Evolutionary conservation across 768 basidiomycete genomes (phyloP), one percentile per base, ranked within the genome.

Genomic region (Asterophora lycoperdoides): DNA sequence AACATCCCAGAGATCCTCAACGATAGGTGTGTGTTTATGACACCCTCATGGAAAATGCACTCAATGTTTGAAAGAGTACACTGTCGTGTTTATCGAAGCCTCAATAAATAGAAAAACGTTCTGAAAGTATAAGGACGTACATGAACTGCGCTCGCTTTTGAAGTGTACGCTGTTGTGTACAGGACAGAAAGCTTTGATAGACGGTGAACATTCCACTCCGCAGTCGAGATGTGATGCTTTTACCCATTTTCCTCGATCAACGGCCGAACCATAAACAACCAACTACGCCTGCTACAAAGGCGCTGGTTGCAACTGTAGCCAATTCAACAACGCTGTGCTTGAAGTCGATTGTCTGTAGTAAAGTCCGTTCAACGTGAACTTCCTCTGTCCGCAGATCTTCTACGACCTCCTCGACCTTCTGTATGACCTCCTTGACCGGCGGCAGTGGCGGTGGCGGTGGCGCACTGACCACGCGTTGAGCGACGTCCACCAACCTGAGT

Each of bases 61-160:
- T 19, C 39, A 30, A 37, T 19, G 32, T 45, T 5, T 46, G 39
- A 28, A 41, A 78, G 78, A 47, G 77, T 78, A 17, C 78, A 77
- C 57, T 77, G 76, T 62, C 73, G 76, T n/a, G 65, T 76, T n/a
- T 77, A 75, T 52, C 66, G 69, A 48, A 78, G 76, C 49, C 45
- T 72, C 30, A 73, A 75, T 52, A 48, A 58, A 39, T 65, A 52
- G 49, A 23, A 6, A 23, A 23, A 23, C 3, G 6, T 23, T 23
- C 23, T 3, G 23, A 23, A 23, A 23, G 23, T 3, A 23, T 23
- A 3, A 17, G 19, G 32, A 28, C 7, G 7, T 2, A 15, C 11
- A 10, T n/a, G n/a, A n/a, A n/a, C n/a, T n/a, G n/a, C n/a, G n/a
- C n/a, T n/a, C n/a, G n/a, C n/a, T n/a, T n/a, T n/a, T n/a, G n/a